Conservation (phyloP, 495 filamentous ascomycete species). For the Penicillium atrosanguineum region DNA sequence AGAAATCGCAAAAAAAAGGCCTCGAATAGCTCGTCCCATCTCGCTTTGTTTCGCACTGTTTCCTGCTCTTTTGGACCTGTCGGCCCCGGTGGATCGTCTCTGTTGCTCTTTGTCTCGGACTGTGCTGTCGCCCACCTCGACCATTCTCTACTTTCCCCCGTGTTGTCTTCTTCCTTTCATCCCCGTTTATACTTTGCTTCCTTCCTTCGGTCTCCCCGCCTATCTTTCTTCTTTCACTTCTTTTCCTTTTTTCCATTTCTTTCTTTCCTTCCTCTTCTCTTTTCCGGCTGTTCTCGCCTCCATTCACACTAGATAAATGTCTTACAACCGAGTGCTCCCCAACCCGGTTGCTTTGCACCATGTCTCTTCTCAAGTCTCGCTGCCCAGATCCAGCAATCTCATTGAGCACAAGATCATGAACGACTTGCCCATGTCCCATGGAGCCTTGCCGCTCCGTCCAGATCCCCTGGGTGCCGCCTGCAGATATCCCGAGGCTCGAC, state of each 20-base stretch:
- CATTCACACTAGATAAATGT: conserved; percentile 40
- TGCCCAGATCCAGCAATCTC: conserved; percentile 38
- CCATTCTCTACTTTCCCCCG: conserved; percentile 13
- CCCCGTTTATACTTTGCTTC: conserved; percentile 13
- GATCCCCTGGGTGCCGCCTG: neutral
- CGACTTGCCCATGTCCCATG: conserved; percentile 26
- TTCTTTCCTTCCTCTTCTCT: conserved; percentile 6
- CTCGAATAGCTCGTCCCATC: conserved; percentile 1
- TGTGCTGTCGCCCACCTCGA: conserved; percentile 1
- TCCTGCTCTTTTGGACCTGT: neutral
- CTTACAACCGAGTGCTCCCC: conserved; percentile 57
- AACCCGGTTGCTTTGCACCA: conserved; percentile 46
- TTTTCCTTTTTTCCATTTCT: conserved; percentile 10
- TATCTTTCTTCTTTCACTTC: conserved; percentile 6
- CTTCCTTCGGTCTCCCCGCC: conserved; percentile 12
- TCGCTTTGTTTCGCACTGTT: conserved; percentile 16
- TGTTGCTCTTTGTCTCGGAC: neutral
- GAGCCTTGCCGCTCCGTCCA: conserved; percentile 11
- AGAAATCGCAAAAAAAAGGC: conserved; percentile 21
- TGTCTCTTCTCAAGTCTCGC: conserved; percentile 34
- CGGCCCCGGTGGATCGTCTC: neutral
- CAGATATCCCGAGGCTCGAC: conserved; percentile 23
- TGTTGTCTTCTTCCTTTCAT: conserved; percentile 15
- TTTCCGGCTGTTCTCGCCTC: conserved; percentile 5
- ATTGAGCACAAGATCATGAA: conserved; percentile 54